Evolutionary conservation across 2,329 filamentous ascomycete species (phyloP).

Genomic region (Apiospora koreana): DNA sequence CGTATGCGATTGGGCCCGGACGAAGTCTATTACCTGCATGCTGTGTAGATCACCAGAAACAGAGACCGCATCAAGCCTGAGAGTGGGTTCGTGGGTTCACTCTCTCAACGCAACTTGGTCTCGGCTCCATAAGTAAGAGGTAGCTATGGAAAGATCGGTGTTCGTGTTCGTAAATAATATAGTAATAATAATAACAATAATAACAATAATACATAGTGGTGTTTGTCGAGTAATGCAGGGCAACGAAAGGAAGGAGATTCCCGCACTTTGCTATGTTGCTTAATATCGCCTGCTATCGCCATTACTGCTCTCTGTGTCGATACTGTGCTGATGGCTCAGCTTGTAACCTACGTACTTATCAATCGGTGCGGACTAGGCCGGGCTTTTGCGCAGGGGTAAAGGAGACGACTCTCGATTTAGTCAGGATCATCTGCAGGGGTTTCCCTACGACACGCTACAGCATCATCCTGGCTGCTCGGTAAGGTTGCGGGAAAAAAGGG

Average conservation of each 20-base stretch:
- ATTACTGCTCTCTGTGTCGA: not conserved
- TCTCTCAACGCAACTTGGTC: not conserved
- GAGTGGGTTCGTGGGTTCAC: too few relatives aligned
- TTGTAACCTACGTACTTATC: not conserved
- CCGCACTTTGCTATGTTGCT: not conserved
- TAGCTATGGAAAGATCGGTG: not conserved
- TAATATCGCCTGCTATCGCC: not conserved
- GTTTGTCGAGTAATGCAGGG: not conserved
- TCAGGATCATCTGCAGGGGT: conserved; percentile 10
- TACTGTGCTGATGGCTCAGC: not conserved
- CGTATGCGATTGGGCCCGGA: not conserved
- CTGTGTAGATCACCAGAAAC: not conserved
- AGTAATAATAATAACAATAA: too few relatives aligned
- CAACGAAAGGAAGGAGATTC: not conserved
- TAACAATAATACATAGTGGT: too few relatives aligned
- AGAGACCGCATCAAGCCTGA: not conserved
- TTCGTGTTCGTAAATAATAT: not conserved
- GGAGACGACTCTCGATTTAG: not conserved
- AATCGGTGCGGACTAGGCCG: not conserved
- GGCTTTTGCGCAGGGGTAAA: not conserved
- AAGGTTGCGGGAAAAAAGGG: not conserved
- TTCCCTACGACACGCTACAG: not conserved
- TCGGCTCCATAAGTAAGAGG: not conserved
- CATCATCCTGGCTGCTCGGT: not conserved
- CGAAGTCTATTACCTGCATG: not conserved